Evolutionary conservation across 1,139 yeast genomes (phyloP), one percentile per base, ranked within the genome.

Genomic region (Yamadazyma dushanensis): DNA sequence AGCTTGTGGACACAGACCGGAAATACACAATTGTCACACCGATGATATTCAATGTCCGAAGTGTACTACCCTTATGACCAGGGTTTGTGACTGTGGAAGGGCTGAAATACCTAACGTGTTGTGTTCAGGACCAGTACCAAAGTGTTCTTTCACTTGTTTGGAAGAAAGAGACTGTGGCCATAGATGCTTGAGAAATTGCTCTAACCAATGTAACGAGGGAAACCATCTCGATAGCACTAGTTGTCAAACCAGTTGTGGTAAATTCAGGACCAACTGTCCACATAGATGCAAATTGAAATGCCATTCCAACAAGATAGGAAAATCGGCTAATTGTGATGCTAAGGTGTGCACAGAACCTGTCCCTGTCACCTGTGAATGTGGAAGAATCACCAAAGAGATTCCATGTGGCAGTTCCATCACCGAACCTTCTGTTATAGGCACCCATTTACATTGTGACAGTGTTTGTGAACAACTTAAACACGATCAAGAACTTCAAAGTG

Each of bases 1-100:
- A 16, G 45, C 59, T 0, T 89, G 97, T 68, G 96, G 95, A 0
- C 97, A 89, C 57, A 63, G 73, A 7, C 77, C 76, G 10, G 85
- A 83, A 52, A 70, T 74, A 14, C 97, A 89, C 53, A 65, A 70
- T 28, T 89, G 97, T 53, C 97, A 89, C 54, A 76, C 67, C 14
- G 81, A 79, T 46, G 65, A 67, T 29, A 68, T 63, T 5, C 51
- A 61, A 3, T 89, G 97, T 56, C 95, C 95, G 0, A 80, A 78
- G 43, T 89, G 97, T 60, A 86, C 95, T 1, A 68, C 67, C 20
- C 57, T 80, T 10, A 84, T 85, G 7, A 66, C 74, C 19, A 82
- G 78, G 49, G 50, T 49, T 14, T 89, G 97, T 56, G 75, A 77
- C 45, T 89, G 97, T 67, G 90, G 90, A 4, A 71, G 73, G 43